Evolutionary conservation across 1,284 basidiomycete genomes (phyloP), one percentile per base, ranked within the genome.

Genomic region (Ustilago shanxiensis): DNA sequence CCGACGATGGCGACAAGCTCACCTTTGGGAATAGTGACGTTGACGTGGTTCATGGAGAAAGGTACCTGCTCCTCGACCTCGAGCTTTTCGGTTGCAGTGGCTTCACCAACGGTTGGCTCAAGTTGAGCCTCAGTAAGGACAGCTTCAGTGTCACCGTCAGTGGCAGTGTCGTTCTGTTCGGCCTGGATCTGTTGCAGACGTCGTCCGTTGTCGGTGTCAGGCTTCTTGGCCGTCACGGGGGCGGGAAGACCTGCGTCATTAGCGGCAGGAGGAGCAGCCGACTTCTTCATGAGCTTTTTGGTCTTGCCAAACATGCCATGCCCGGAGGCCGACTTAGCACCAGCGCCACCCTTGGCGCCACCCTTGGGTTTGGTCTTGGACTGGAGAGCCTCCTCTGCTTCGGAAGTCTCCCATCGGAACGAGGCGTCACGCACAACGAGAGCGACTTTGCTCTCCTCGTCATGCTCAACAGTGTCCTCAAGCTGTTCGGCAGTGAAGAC

Each of bases 401-500:
- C 73, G 11, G 76, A 70, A 16, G 71, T 63, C 44, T 82, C 80
- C 80, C 80, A 82, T 22, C 69, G 73, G 70, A 82, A 82, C 8
- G 62, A 70, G 10, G 51, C 74, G 28, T 83, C 66, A 35, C 59
- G 57, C 11, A 80, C 64, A 9, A 69, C 28, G 33, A 80, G 71
- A 13, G 72, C 81, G 37, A 62, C 69, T 63, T 76, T 66, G 57
- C 70, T 76, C 28, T 78, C 62, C 50, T 80, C 82, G 63, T 91
- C 90, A 90, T 92, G 92, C 79, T 90, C 88, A 78, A 93, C 93
- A 0, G 88, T 88, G 13, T 90, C 92, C 64, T 90, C 86, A 72
- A 89, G 87, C 13, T 89, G 86, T 74, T 92, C 90, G 0, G 92
- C 91, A 50, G 89, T 87, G 80, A 93, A 92, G 13, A 92, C 88